phyloP scores from a whole-genome alignment of 768 basidiomycete species.

The Leccinum uliginosum region DNA sequence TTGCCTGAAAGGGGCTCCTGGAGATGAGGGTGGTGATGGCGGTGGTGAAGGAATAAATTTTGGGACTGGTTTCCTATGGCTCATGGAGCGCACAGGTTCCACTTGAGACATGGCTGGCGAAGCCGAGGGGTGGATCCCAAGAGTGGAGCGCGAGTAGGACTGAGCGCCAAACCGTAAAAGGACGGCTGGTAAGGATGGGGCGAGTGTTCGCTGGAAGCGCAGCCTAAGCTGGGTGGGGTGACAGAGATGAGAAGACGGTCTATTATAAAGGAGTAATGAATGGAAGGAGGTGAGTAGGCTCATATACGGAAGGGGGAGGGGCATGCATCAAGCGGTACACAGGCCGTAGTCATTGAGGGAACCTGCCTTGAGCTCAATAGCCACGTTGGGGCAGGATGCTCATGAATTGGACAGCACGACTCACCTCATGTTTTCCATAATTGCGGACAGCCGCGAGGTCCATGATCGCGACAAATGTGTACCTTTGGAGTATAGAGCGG shows the following conservation, averaged over 20 bases:
- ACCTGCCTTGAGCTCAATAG: conserved; percentile 32
- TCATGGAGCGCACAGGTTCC: conserved; percentile 40
- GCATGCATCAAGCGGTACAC: conserved; percentile 31
- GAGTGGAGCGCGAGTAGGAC: conserved; percentile 3
- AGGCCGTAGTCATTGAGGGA: conserved; percentile 29
- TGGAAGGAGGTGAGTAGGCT: conserved; percentile 19
- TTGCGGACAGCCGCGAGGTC: conserved; percentile 30
- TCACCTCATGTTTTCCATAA: conserved; percentile 37
- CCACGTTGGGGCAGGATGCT: conserved; percentile 32
- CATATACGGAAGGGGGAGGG: conserved; percentile 28
- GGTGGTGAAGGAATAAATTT: conserved; percentile 63
- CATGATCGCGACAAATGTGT: conserved; percentile 31
- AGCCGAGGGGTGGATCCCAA: conserved; percentile 5
- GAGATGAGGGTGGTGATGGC: conserved; percentile 33
- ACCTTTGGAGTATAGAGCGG: conserved; percentile 22
- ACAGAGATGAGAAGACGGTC: conserved; percentile 25
- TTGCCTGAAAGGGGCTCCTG: conserved; percentile 31
- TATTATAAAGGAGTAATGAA: conserved; percentile 30
- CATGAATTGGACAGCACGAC: conserved; percentile 31
- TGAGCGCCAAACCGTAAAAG: conserved; percentile 8
- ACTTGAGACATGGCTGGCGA: conserved; percentile 23
- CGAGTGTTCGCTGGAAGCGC: conserved; percentile 17
- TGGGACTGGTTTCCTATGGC: conserved; percentile 70
- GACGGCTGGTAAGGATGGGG: conserved; percentile 12
- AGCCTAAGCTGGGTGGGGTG: conserved; percentile 18